phyloP scores from a whole-genome alignment of 345 rosid genomes.

The Iberis pinnata region DNA sequence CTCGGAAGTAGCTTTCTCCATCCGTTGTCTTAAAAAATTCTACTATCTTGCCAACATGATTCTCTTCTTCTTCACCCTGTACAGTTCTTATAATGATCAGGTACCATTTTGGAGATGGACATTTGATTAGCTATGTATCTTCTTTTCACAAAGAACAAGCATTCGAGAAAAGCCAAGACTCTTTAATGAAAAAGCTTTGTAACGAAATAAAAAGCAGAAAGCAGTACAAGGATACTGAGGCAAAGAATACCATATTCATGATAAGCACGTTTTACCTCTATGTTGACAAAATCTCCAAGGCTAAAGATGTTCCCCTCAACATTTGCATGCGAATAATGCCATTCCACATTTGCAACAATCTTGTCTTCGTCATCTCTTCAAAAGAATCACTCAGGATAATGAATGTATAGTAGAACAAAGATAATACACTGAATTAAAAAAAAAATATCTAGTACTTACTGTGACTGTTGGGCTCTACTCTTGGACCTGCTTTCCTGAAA shows the following conservation, averaged over 20 bases:
- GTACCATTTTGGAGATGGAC: slow-evolving; percentile 10
- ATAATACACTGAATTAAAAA: slow-evolving; percentile 20
- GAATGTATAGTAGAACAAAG: slow-evolving; percentile 19
- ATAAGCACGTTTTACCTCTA: slow-evolving; percentile 47
- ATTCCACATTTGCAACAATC: slow-evolving; percentile 70
- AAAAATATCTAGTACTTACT: slow-evolving; percentile 33
- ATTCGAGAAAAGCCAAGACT: slow-evolving; percentile 9
- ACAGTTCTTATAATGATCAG: slow-evolving; percentile 20
- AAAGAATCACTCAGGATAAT: slow-evolving; percentile 10
- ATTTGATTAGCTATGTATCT: neutral
- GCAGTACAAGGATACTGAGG: slow-evolving; percentile 9
- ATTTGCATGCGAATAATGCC: slow-evolving; percentile 73
- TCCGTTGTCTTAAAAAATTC: slow-evolving; percentile 76
- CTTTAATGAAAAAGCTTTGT: slow-evolving; percentile 7
- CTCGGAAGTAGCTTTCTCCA: slow-evolving; percentile 68
- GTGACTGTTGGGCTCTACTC: slow-evolving; percentile 19
- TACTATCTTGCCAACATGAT: slow-evolving; percentile 61
- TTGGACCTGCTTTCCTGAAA: slow-evolving; percentile 51
- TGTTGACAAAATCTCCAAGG: slow-evolving; percentile 68
- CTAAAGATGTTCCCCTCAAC: slow-evolving; percentile 39
- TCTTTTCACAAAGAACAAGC: neutral
- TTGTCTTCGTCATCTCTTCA: slow-evolving; percentile 62
- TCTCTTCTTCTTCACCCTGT: slow-evolving; percentile 61
- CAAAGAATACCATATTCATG: neutral
- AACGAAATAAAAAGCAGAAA: slow-evolving; percentile 3